Evolutionary conservation across 2,329 filamentous ascomycete genomes (phyloP).

Genomic region (Fusarium sp.): DNA sequence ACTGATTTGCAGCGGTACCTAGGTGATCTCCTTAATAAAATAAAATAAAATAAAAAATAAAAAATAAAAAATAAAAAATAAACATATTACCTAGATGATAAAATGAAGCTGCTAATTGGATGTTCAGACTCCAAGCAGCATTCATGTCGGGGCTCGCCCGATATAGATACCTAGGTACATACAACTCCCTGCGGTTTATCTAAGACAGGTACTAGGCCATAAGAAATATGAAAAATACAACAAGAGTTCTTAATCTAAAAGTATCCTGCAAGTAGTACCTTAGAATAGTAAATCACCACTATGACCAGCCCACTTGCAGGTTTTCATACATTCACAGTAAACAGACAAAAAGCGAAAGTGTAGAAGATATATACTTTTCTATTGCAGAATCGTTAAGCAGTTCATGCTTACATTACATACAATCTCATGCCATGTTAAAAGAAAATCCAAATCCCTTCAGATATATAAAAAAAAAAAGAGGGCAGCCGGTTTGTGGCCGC

Average conservation of each 20-base stretch:
- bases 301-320: background rate
- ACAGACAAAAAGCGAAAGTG: background rate
- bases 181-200: too few species aligned
- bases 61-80: too few species aligned
- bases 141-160: background rate
- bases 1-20: background rate
- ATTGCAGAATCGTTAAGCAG: slow-evolving; percentile 43
- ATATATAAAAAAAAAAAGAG: slow-evolving; percentile 34
- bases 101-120: background rate
- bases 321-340: background rate
- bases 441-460: slow-evolving; percentile 32
- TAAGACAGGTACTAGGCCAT: background rate
- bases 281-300: background rate
- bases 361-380: slow-evolving; percentile 43
- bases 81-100: background rate
- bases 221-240: background rate
- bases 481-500: slow-evolving; percentile 43
- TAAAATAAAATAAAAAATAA: too few species aligned
- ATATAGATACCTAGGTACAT: background rate
- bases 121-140: background rate
- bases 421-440: slow-evolving; percentile 40
- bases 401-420: slow-evolving; percentile 44
- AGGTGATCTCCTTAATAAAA: background rate
- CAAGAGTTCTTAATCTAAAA: background rate
- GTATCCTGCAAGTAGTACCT: background rate